These are phyloP conservation scores for Arabis alpina DNA, from an alignment of 345 rosid genomes.

Conservation along the genomic window DNA sequence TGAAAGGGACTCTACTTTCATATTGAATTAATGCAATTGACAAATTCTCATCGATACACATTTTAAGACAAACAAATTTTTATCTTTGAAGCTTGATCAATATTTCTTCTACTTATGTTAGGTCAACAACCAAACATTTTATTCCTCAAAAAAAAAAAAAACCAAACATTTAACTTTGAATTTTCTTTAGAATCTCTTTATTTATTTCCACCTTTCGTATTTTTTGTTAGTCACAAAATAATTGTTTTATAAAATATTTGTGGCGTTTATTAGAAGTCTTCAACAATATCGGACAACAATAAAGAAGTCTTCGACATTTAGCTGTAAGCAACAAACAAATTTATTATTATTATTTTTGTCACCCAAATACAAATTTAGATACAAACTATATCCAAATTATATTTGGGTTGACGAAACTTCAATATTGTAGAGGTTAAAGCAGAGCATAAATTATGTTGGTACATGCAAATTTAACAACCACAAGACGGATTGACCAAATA, in stretches of 20 bases:
- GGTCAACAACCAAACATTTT: conserved; percentile 32
- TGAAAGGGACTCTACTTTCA: neutral
- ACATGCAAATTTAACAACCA: neutral
- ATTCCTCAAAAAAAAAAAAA: too few species aligned
- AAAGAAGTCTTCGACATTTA: conserved; percentile 24
- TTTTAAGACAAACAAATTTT: neutral
- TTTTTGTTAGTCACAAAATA: neutral
- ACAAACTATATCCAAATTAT: conserved; percentile 2
- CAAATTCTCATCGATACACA: neutral
- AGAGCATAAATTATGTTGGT: conserved; percentile 19
- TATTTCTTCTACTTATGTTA: conserved; percentile 16
- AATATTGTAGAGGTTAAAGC: conserved; percentile 8
- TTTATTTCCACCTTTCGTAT: neutral
- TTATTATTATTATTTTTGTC: too few species aligned
- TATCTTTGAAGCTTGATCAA: neutral
- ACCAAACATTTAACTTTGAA: conserved; percentile 5
- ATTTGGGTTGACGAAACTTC: neutral
- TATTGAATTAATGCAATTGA: neutral
- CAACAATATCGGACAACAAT: conserved; percentile 22
- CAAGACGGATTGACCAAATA: conserved; percentile 9
- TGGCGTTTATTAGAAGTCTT: conserved; percentile 18
- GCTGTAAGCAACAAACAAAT: conserved; percentile 19
- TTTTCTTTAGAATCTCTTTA: neutral
- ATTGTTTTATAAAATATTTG: neutral
- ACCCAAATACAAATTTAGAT: conserved; percentile 6